A percentile compares a stretch with the other conserved stretches of the same genome.
Evolutionary conservation across 164 flowering plant genomes (phyloP).

Genomic region (Cinnamomum micranthum): DNA sequence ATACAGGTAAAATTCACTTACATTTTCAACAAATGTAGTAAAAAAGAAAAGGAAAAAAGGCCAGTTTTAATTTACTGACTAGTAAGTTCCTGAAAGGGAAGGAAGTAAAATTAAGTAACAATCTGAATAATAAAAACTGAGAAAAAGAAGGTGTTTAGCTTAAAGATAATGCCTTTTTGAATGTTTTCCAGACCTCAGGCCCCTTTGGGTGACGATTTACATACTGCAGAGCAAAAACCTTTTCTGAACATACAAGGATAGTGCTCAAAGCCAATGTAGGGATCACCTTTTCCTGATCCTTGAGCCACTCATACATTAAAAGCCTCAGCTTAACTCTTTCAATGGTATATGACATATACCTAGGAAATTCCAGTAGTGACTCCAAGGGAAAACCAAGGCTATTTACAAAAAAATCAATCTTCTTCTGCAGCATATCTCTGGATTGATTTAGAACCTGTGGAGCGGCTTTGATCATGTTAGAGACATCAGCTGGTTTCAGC

Average conservation of each 20-base stretch:
- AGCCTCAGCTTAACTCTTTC: conserved; percentile 48
- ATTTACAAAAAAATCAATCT: conserved; percentile 54
- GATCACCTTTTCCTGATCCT: conserved; percentile 34
- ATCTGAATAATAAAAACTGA: not conserved
- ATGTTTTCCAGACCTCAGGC: conserved; percentile 47
- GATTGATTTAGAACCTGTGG: conserved; percentile 60
- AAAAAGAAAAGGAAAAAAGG: too few relatives aligned
- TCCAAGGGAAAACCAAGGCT: conserved; percentile 50
- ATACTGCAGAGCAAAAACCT: conserved; percentile 27
- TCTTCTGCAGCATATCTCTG: conserved; percentile 37
- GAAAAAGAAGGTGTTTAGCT: conserved; percentile 6
- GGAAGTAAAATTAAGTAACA: not conserved
- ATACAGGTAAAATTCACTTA: too few relatives aligned
- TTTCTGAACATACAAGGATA: conserved; percentile 43
- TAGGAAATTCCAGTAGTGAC: conserved; percentile 42
- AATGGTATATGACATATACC: conserved; percentile 33
- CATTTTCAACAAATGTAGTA: too few relatives aligned
- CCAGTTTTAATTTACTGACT: too few relatives aligned
- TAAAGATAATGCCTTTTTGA: conserved; percentile 30
- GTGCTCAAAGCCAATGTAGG: conserved; percentile 45
- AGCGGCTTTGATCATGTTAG: conserved; percentile 38
- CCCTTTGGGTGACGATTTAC: conserved; percentile 67
- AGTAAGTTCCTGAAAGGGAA: too few relatives aligned
- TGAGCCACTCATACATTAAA: conserved; percentile 68
- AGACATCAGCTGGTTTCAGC: conserved; percentile 41